Percentiles rank a stretch among this genome's conserved stretches.
Evolutionary conservation across 495 filamentous ascomycete species (phyloP).

Genomic region (Lasiosphaeriaceae sp.): DNA sequence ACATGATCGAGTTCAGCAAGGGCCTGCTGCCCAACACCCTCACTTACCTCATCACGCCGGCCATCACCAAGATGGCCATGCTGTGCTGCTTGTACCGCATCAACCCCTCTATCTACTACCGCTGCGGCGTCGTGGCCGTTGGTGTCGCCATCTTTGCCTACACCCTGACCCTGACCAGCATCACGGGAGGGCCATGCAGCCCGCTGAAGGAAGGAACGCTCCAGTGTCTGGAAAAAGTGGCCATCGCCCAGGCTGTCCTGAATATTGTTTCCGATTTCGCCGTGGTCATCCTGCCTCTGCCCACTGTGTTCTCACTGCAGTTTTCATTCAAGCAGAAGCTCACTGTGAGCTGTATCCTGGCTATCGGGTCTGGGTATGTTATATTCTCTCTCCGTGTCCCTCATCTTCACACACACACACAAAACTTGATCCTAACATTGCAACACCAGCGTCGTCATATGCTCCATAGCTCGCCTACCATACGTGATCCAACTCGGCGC

Average conservation of each 20-base stretch:
- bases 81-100: conserved; percentile 14
- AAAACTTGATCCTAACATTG: not conserved
- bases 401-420: not conserved
- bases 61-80: conserved; percentile 22
- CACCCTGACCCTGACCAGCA: conserved; percentile 13
- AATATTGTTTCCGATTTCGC: conserved; percentile 39
- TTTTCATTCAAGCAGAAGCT: conserved; percentile 15
- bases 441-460: conserved; percentile 13
- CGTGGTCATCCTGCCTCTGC: conserved; percentile 38
- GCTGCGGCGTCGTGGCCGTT: conserved; percentile 7
- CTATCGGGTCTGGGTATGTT: conserved; percentile 20
- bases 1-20: conserved; percentile 13
- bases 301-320: conserved; percentile 30
- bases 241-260: conserved; percentile 32
- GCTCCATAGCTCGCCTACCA: conserved; percentile 22
- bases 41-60: conserved; percentile 18
- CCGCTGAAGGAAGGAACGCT: conserved; percentile 6
- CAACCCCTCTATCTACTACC: conserved; percentile 14
- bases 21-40: conserved; percentile 17
- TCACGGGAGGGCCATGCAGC: conserved; percentile 19
- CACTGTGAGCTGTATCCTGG: conserved; percentile 13
- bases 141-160: conserved; percentile 15
- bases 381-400: not conserved
- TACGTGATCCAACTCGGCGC: conserved; percentile 13
- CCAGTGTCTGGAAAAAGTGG: conserved; percentile 20